phyloP scores from a whole-genome alignment of 2,329 filamentous ascomycete species.

The Xylariaceae sp. region DNA sequence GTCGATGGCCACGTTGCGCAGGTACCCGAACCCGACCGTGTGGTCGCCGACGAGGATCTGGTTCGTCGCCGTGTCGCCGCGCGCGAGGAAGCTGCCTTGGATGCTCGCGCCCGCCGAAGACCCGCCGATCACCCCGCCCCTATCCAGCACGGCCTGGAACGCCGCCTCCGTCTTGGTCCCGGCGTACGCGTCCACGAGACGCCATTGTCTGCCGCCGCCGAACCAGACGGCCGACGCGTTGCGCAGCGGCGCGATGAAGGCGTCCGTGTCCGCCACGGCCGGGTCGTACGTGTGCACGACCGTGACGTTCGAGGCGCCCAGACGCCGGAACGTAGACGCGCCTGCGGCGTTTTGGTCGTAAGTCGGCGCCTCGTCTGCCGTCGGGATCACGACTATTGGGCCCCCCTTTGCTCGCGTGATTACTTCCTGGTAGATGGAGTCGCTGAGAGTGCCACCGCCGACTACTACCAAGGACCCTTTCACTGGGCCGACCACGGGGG shows the following conservation, averaged over 20 bases:
- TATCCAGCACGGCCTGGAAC: constrained; percentile 39
- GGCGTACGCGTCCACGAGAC: constrained; percentile 44
- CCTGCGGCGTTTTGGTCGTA: constrained; percentile 40
- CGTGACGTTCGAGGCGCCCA: constrained; percentile 40
- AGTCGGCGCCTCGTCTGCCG: constrained; percentile 36
- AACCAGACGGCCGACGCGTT: constrained; percentile 41
- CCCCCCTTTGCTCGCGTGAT: constrained; percentile 41
- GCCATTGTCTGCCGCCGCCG: constrained; percentile 44
- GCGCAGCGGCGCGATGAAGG: constrained; percentile 38
- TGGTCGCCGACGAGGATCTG: constrained; percentile 43
- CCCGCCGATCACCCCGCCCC: constrained; percentile 40
- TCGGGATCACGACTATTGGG: constrained; percentile 42
- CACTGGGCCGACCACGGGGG: constrained; percentile 36
- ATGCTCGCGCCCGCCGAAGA: constrained; percentile 43
- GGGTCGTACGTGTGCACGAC: constrained; percentile 44
- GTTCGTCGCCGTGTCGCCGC: constrained; percentile 43
- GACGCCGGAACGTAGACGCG: constrained; percentile 38
- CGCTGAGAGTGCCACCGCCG: constrained; percentile 41
- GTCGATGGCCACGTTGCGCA: constrained; percentile 41
- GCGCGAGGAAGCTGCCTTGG: constrained; percentile 43
- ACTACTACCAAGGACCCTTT: constrained; percentile 42
- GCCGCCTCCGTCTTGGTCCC: constrained; percentile 40
- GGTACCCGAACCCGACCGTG: constrained; percentile 42
- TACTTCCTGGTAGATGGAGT: constrained; percentile 42
- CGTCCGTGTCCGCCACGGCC: constrained; percentile 41